phyloP scores from a whole-genome alignment of 768 basidiomycete genomes.

The Hericium coralloides region DNA sequence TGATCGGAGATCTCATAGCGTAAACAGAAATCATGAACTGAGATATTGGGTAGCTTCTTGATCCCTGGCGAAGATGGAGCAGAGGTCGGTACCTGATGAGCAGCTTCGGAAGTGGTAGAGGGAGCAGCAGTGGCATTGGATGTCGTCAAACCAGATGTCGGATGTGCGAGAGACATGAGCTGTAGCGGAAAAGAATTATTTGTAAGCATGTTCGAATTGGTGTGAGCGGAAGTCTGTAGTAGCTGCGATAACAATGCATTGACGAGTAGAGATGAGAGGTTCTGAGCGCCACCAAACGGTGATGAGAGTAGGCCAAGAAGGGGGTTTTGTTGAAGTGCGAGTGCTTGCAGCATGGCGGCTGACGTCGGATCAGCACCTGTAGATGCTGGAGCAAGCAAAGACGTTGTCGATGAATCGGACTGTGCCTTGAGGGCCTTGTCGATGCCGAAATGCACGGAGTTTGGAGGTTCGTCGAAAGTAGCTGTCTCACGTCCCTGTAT shows the following conservation, averaged over 20 bases:
- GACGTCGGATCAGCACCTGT: not conserved
- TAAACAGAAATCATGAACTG: not conserved
- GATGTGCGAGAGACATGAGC: no score
- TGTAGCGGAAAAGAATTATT: no score
- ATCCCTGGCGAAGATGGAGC: not conserved
- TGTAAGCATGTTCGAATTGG: no score
- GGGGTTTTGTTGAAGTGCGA: not conserved
- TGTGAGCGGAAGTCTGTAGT: not conserved
- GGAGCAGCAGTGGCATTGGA: no score
- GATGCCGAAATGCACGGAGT: not conserved
- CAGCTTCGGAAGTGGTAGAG: not conserved
- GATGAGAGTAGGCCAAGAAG: not conserved
- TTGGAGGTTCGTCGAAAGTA: not conserved
- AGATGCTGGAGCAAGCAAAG: not conserved
- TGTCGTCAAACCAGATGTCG: no score
- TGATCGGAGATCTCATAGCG: not conserved
- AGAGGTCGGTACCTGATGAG: not conserved
- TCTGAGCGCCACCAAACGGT: no score
- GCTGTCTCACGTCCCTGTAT: no score
- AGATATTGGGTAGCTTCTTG: not conserved
- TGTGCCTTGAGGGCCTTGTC: not conserved
- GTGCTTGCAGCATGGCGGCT: not conserved
- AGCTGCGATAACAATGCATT: not conserved
- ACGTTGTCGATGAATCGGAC: not conserved
- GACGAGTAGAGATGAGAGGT: not conserved